phyloP scores from a whole-genome alignment of 495 filamentous ascomycete genomes.

The Aspergillus diversus region DNA sequence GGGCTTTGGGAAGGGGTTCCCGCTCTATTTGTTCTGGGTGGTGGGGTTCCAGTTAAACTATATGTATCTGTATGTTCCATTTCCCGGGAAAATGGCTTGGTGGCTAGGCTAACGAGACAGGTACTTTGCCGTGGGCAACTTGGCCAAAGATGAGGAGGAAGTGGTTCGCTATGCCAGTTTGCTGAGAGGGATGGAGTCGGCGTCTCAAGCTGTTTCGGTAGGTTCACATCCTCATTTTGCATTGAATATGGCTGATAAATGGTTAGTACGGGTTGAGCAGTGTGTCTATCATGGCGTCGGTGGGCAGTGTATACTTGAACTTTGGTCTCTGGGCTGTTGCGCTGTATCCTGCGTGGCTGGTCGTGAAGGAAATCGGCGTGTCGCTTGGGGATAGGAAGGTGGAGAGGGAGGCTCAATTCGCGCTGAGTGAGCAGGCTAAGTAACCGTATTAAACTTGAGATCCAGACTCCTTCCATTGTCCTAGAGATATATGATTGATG shows the following conservation, averaged over 20 bases:
- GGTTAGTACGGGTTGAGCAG: slow-evolving; percentile 58
- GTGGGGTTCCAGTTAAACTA: slow-evolving; percentile 67
- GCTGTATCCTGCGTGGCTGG: slow-evolving; percentile 61
- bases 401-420: slow-evolving; percentile 28
- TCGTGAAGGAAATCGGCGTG: slow-evolving; percentile 56
- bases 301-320: slow-evolving; percentile 64
- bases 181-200: slow-evolving; percentile 64
- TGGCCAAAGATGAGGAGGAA: slow-evolving; percentile 58
- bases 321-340: slow-evolving; percentile 63
- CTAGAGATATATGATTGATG: no score
- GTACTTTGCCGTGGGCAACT: slow-evolving; percentile 64
- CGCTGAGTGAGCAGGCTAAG: no score
- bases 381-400: slow-evolving; percentile 41
- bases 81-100: slow-evolving; percentile 14
- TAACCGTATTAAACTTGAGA: no score
- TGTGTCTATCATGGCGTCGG: slow-evolving; percentile 58
- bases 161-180: slow-evolving; percentile 64
- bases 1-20: slow-evolving; percentile 61
- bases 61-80: slow-evolving; percentile 55
- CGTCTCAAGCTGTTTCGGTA: slow-evolving; percentile 62
- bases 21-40: slow-evolving; percentile 60
- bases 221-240: slow-evolving; percentile 10
- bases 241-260: slow-evolving; percentile 12
- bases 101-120: slow-evolving; percentile 27
- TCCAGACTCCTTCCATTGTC: no score